Conservation (phyloP, 1,284 basidiomycete genomes). For the Ceratobasidium sp. region DNA sequence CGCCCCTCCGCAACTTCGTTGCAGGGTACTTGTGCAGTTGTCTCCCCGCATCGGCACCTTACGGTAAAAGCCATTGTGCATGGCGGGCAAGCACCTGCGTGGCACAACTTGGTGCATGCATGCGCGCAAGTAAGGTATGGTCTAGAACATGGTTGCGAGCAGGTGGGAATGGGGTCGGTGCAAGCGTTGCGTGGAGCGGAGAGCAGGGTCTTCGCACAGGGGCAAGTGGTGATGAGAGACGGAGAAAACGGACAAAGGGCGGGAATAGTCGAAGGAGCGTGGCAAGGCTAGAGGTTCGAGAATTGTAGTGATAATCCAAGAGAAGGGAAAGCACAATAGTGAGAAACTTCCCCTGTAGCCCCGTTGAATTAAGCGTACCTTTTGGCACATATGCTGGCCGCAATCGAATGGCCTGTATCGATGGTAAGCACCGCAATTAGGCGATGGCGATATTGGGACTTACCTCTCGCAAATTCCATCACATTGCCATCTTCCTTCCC, state of each 20-base stretch:
- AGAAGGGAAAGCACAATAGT: not conserved
- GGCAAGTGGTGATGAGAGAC: constrained; percentile 76
- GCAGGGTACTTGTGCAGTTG: constrained; percentile 57
- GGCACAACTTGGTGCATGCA: constrained; percentile 68
- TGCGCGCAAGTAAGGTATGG: constrained; percentile 75
- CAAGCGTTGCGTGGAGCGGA: constrained; percentile 70
- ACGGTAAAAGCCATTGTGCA: constrained; percentile 76
- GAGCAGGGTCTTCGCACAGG: constrained; percentile 81
- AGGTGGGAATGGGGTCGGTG: constrained; percentile 83
- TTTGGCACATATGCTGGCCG: constrained; percentile 77
- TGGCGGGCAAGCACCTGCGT: constrained; percentile 79
- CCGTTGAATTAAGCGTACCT: constrained; percentile 56
- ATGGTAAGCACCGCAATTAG: constrained; percentile 3
- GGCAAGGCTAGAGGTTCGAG: constrained; percentile 66
- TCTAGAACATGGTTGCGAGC: constrained; percentile 76
- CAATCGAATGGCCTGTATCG: constrained; percentile 78
- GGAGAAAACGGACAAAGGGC: constrained; percentile 83
- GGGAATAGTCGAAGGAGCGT: constrained; percentile 74
- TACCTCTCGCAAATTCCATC: constrained; percentile 72
- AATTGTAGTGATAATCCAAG: constrained; percentile 37
- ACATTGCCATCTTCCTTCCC: constrained; percentile 82
- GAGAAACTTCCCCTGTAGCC: not conserved
- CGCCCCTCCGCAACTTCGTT: constrained; percentile 36
- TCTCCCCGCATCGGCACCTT: constrained; percentile 85
- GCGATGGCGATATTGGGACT: constrained; percentile 48